Conservation (phyloP, 495 filamentous ascomycete species). For the Hypoxylon fuscum region DNA sequence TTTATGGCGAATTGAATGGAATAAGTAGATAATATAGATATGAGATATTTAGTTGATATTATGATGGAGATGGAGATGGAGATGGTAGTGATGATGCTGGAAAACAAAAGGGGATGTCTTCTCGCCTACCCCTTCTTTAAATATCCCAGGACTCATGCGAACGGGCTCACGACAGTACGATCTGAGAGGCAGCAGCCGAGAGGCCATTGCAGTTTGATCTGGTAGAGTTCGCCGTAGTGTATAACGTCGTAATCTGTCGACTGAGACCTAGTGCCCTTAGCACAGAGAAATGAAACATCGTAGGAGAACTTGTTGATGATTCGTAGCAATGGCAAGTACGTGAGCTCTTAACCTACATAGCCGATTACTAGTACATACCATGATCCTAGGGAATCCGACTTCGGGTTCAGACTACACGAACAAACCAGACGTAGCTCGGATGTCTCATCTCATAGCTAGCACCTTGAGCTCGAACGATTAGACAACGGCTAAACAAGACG, state of each 20-base stretch:
- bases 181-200: neutral
- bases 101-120: neutral
- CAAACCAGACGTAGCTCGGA: conserved; percentile 7
- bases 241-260: conserved; percentile 12
- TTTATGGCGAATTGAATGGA: neutral
- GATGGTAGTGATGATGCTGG: neutral
- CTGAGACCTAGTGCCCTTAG: neutral
- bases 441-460: neutral
- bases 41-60: conserved; percentile 1
- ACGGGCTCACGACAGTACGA: neutral
- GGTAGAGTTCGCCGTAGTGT: conserved; percentile 1
- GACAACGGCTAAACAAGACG: neutral
- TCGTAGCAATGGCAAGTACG: neutral
- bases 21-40: neutral
- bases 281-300: neutral
- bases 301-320: neutral
- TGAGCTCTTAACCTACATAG: too few species aligned
- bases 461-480: neutral
- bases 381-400: neutral
- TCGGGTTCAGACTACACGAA: neutral
- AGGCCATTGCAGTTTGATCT: neutral
- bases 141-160: neutral
- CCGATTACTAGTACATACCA: too few species aligned
- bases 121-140: conserved; percentile 3
- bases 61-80: neutral